Base-by-base conservation (phyloP, 2,329 filamentous ascomycete species). In the Dothistroma septosporum region DNA sequence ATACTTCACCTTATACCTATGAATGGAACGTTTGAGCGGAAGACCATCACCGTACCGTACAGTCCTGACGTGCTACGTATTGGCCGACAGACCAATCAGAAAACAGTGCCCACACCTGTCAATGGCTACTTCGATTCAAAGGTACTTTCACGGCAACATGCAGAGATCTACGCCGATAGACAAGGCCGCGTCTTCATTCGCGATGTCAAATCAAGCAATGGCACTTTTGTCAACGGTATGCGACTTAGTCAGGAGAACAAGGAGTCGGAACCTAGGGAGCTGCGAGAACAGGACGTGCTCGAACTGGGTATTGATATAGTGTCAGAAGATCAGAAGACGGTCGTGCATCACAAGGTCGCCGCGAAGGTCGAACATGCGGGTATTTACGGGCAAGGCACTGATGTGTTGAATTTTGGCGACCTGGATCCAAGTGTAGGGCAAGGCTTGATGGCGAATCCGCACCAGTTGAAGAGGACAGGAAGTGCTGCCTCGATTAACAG, bases 51-150 rank as follows among this genome's bases (percentile, higher is more conserved):
- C 35, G 91, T 99, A 2, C 94, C 94, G 0, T 96, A 90, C 74
- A 90, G 85, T 65, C 94, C 94, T n/a, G 93, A 97, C n/a, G 89
- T 90, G 46, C 81, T 99, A 54, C 87, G 92, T 64, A 96, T 99
- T 72, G 94, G 94, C 49, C 89, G 94, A 53, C 94, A 99, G 77
- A 99, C 94, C 21, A 99, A 99, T 76, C 90, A 91, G 66, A 97
- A 96, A 77, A 97, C 94, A 0, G 85, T 95, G 12, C 94, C 94
- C 0, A 96, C 92, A 0, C 87, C 91, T 0, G 79, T 87, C 62
- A 99, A 99, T 76, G 94, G 94, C 37, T 99, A 90, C 76, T 99
- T 99, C 72, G 94, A 99, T 75, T 97, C 93, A 55, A 99, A 99
- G 76, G 94, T 99, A 28, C 83, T 99, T 24, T 97, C 94, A 44